phyloP scores from a whole-genome alignment of 1,284 basidiomycete genomes.

The Ustilago xerochloae region DNA sequence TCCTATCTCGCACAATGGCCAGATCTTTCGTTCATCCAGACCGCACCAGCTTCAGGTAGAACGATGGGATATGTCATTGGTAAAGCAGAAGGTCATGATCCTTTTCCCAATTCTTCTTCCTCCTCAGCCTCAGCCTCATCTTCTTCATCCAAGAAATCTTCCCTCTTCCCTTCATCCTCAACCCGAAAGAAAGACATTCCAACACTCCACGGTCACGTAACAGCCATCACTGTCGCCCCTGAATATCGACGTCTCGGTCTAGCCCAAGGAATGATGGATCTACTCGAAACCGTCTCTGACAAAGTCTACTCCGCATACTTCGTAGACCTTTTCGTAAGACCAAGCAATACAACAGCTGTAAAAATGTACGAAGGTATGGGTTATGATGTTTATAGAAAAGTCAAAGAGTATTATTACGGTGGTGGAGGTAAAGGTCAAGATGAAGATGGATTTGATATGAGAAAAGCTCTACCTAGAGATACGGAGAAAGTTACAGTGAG shows the following conservation, averaged over 20 bases:
- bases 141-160: neutral
- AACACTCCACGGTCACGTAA: slow-evolving; percentile 75
- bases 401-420: slow-evolving; percentile 85
- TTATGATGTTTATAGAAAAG: slow-evolving; percentile 85
- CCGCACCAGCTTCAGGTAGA: slow-evolving; percentile 72
- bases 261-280: slow-evolving; percentile 81
- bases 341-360: slow-evolving; percentile 72
- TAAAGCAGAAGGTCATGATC: slow-evolving; percentile 61
- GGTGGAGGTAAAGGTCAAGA: slow-evolving; percentile 75
- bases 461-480: slow-evolving; percentile 69
- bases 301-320: slow-evolving; percentile 75
- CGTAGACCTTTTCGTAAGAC: slow-evolving; percentile 89
- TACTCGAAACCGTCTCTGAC: slow-evolving; percentile 84
- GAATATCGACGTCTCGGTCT: slow-evolving; percentile 86
- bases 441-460: slow-evolving; percentile 93
- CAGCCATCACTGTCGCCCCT: slow-evolving; percentile 88
- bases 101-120: no score
- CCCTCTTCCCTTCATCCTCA: slow-evolving; percentile 2
- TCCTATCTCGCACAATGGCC: slow-evolving; percentile 88
- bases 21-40: slow-evolving; percentile 83
- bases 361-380: slow-evolving; percentile 89
- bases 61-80: slow-evolving; percentile 62
- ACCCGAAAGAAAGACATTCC: slow-evolving; percentile 17
- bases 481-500: slow-evolving; percentile 49
- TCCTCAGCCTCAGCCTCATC: no score